Evolutionary conservation across 768 basidiomycete genomes (phyloP).

Genomic region (Russula ochroleuca): DNA sequence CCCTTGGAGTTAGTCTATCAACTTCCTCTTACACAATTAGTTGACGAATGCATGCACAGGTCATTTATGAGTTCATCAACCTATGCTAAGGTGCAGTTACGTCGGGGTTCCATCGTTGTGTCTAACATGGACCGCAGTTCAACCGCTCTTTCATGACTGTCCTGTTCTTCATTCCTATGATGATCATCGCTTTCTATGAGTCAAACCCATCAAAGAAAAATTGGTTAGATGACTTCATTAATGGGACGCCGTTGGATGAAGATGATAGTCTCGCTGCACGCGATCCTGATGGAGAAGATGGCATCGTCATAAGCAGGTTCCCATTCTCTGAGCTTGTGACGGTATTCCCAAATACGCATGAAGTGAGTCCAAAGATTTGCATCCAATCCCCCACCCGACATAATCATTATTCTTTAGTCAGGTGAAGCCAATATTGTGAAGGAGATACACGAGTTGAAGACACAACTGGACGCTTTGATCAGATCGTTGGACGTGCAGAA

Average conservation of each 20-base stretch:
- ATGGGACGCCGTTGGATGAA: conserved; percentile 48
- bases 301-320: conserved; percentile 63
- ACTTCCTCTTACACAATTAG: not conserved
- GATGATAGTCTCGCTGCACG: conserved; percentile 49
- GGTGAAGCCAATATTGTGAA: conserved; percentile 61
- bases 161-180: conserved; percentile 79
- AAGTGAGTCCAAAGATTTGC: conserved; percentile 44
- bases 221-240: conserved; percentile 70
- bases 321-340: conserved; percentile 66
- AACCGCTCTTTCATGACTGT: conserved; percentile 74
- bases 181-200: conserved; percentile 72
- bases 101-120: conserved; percentile 14
- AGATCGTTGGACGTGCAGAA: conserved; percentile 35
- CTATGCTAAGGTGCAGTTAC: conserved; percentile 53
- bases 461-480: conserved; percentile 38
- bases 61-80: conserved; percentile 22
- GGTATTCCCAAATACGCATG: conserved; percentile 65
- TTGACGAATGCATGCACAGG: conserved; percentile 9
- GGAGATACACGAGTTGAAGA: conserved; percentile 58
- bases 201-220: conserved; percentile 46
- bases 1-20: conserved; percentile 71
- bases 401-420: conserved; percentile 45
- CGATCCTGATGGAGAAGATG: conserved; percentile 61
- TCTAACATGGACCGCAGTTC: conserved; percentile 40
- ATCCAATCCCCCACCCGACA: conserved; percentile 12